Evolutionary conservation across 495 filamentous ascomycete species (phyloP).

Genomic region (Podospora didyma): DNA sequence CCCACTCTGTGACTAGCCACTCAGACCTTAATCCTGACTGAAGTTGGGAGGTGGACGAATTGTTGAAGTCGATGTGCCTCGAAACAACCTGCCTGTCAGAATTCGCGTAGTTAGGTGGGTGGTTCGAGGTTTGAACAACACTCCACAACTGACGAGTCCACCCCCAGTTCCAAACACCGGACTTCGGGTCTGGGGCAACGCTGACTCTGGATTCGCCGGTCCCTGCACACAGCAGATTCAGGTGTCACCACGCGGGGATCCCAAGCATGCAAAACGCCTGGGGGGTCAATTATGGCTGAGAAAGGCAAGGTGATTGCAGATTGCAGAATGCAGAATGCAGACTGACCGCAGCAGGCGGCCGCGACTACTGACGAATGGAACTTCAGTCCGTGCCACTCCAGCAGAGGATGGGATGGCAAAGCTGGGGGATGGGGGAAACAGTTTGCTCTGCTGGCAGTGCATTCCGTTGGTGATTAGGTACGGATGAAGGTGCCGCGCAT

Average conservation of each 20-base stretch:
- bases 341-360: background rate
- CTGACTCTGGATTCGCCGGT: slow-evolving; percentile 11
- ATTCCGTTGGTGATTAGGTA: too few species aligned
- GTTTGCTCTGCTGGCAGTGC: background rate
- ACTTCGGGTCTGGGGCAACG: slow-evolving; percentile 1
- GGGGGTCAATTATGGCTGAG: background rate
- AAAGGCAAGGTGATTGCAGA: background rate
- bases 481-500: too few species aligned
- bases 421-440: too few species aligned
- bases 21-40: too few species aligned
- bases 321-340: background rate
- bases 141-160: background rate
- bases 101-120: too few species aligned
- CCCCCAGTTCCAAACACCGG: slow-evolving; percentile 3
- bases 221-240: slow-evolving; percentile 18
- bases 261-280: slow-evolving; percentile 11
- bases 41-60: too few species aligned
- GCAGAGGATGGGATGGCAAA: background rate
- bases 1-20: too few species aligned
- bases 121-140: too few species aligned
- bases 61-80: too few species aligned
- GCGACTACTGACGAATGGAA: background rate
- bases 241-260: slow-evolving; percentile 8
- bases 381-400: background rate
- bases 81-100: too few species aligned